Evolutionary conservation across 169 alveolate species (phyloP), one percentile per base, ranked within the genome.

Genomic region (Perkinsus marinus): DNA sequence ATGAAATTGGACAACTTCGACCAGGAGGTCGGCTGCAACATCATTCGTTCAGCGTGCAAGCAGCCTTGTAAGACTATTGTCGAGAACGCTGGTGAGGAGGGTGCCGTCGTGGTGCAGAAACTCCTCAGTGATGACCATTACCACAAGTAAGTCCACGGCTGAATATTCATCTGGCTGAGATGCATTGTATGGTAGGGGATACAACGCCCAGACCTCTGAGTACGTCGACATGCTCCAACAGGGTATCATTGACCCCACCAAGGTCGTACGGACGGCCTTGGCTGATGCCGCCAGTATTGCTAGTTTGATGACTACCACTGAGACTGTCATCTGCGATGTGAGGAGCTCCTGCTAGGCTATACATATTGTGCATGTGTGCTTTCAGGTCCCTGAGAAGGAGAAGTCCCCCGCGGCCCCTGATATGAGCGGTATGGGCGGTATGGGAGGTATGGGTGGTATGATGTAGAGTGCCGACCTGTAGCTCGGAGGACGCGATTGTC

Each of bases 231-330:
- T 98, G 98, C 95, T 98, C 68, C 93, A 94, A 39, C 95, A 93
- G 92, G 99, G 99, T 91, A 98, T 99, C 93, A 96, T 99, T 89
- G 99, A 99, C 93, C 99, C 99, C 17, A 98, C 99, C 39, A 98
- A 98, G 95, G 99, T 99, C 46, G 99, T 99, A 26, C 97, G 98
- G 94, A 98, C 99, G 39, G 99, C 99, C 26, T 96, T 98, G 47
- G 97, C 98, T 39, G 99, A 98, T 94, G 99, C 99, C 57, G 98
- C 99, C 19, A 97, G 99, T 46, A 99, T 98, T 39, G 99, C 99
- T 19, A 95, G 99, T 37, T 95, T 98, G 89, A 98, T 99, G 99
- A 96, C 99, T 37, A 99, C 99, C 36, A 97, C 99, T 39, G 99
- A 99, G 93, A 99, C 97, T 43, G 98, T 98, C 93, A 96, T 98